Percentiles rank a stretch among this genome's conserved stretches.
Evolutionary conservation across 2,329 filamentous ascomycete genomes (phyloP).

Genomic region (Leptographium wingfieldii): DNA sequence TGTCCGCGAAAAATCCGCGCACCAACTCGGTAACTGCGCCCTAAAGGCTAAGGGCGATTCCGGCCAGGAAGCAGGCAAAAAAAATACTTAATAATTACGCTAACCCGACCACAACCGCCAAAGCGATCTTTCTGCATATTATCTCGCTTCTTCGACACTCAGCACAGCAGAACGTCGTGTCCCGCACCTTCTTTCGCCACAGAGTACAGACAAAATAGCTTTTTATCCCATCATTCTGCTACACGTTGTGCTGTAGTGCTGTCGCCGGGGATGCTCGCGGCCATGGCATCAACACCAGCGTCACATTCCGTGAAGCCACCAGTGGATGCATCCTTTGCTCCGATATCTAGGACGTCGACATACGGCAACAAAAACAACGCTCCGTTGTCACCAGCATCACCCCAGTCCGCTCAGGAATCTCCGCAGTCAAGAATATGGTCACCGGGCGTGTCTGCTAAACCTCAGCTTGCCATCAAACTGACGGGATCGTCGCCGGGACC

Average conservation of each 20-base stretch:
- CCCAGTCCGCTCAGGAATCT: conserved; percentile 8
- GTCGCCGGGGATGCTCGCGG: conserved; percentile 9
- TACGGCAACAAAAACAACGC: conserved; percentile 9
- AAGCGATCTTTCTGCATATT: conserved; percentile 6
- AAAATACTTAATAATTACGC: conserved; percentile 12
- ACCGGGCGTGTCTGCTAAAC: conserved; percentile 7
- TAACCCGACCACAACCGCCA: conserved; percentile 8
- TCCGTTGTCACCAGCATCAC: conserved; percentile 9
- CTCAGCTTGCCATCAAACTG: conserved; percentile 11
- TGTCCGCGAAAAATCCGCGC: conserved; percentile 9
- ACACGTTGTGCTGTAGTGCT: not conserved
- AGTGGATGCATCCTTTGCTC: not conserved
- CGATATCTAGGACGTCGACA: not conserved
- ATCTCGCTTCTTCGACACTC: conserved; percentile 1
- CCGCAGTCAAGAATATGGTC: conserved; percentile 9
- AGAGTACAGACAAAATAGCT: not conserved
- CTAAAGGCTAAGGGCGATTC: conserved; percentile 10
- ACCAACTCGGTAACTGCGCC: conserved; percentile 9
- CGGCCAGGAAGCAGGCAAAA: conserved; percentile 8
- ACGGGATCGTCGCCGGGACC: conserved; percentile 3
- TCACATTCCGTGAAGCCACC: conserved; percentile 5
- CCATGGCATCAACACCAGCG: conserved; percentile 7
- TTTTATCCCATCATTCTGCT: not conserved
- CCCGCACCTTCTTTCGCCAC: not conserved
- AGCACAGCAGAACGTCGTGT: not conserved